phyloP scores from a whole-genome alignment of 2,329 filamentous ascomycete genomes.

The Colletotrichum lentis region DNA sequence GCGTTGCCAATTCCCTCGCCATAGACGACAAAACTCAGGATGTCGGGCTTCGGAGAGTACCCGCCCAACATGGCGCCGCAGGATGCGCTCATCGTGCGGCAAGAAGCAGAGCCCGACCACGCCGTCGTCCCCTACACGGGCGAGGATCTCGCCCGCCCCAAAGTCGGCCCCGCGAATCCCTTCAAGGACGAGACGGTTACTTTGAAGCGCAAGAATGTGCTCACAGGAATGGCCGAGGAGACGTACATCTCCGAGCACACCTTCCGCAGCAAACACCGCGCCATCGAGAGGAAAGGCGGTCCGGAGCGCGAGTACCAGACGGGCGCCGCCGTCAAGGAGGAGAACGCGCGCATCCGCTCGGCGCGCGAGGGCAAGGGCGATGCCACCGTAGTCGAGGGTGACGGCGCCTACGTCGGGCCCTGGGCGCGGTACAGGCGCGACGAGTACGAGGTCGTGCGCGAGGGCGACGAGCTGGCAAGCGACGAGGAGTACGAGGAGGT shows the following conservation, averaged over 20 bases:
- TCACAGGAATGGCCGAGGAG: slow-evolving; percentile 88
- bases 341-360: slow-evolving; percentile 71
- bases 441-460: slow-evolving; percentile 76
- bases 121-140: slow-evolving; percentile 73
- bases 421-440: slow-evolving; percentile 86
- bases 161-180: slow-evolving; percentile 76
- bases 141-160: slow-evolving; percentile 72
- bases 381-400: slow-evolving; percentile 82
- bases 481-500: slow-evolving; percentile 82
- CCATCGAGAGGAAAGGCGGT: slow-evolving; percentile 74
- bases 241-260: slow-evolving; percentile 89
- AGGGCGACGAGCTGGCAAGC: slow-evolving; percentile 78
- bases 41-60: slow-evolving; percentile 70
- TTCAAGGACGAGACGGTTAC: slow-evolving; percentile 70
- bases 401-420: slow-evolving; percentile 88
- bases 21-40: slow-evolving; percentile 45
- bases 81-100: slow-evolving; percentile 68
- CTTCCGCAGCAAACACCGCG: slow-evolving; percentile 87
- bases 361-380: slow-evolving; percentile 87
- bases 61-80: slow-evolving; percentile 72
- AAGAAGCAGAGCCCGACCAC: slow-evolving; percentile 64
- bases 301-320: slow-evolving; percentile 64
- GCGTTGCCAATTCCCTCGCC: slow-evolving; percentile 24
- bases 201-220: slow-evolving; percentile 80
- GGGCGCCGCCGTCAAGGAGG: slow-evolving; percentile 70